Conservation (phyloP, 2,329 filamentous ascomycete genomes). For the Scedosporium aurantiacum region DNA sequence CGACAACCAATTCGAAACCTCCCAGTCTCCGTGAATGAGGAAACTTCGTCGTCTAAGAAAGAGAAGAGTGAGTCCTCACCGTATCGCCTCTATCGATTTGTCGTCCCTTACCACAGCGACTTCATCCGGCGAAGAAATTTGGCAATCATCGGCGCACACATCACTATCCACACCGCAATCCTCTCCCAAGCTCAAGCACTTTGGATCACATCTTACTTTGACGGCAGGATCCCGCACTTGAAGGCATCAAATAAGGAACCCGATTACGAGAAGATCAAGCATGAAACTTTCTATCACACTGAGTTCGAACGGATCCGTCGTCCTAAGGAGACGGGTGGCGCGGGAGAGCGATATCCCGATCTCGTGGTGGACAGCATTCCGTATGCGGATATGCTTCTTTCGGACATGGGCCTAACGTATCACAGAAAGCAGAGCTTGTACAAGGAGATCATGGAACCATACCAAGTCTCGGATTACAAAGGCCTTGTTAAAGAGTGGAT, state of each 20-base stretch:
- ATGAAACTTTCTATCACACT: constrained; percentile 5
- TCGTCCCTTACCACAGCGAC: constrained; percentile 3
- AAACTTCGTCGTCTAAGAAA: not conserved
- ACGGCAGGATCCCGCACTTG: constrained; percentile 3
- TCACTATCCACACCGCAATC: constrained; percentile 8
- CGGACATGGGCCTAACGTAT: constrained; percentile 4
- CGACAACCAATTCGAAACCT: not conserved
- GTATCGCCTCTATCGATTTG: constrained; percentile 8
- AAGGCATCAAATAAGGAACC: not conserved
- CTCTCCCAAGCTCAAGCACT: constrained; percentile 8
- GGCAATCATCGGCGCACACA: constrained; percentile 8
- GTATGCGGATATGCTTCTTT: constrained; percentile 8
- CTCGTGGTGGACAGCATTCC: constrained; percentile 9
- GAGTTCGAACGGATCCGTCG: constrained; percentile 7
- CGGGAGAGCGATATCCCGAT: constrained; percentile 8
- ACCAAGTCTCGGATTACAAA: constrained; percentile 5
- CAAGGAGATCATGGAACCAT: constrained; percentile 4
- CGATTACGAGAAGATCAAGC: not conserved
- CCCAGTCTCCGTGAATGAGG: not conserved
- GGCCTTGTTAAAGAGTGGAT: constrained; percentile 7
- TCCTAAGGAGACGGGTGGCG: constrained; percentile 6
- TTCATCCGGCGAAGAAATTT: constrained; percentile 7
- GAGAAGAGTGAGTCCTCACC: not conserved
- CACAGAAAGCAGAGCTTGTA: constrained; percentile 7
- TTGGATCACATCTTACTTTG: constrained; percentile 8